Conservation (phyloP, 768 basidiomycete species). For the Russula olivacea region DNA sequence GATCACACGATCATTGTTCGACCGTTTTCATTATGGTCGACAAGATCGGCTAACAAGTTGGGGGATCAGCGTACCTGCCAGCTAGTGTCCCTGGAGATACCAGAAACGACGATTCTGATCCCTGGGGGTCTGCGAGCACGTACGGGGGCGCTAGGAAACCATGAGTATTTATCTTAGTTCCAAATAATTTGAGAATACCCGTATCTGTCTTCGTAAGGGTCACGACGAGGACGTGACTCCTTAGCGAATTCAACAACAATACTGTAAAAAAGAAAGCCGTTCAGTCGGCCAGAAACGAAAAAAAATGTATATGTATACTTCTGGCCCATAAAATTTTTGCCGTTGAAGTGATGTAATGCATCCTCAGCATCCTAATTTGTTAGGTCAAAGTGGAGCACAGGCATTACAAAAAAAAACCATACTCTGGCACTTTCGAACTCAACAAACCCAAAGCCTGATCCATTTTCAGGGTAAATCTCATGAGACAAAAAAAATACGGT, state of each 20-base stretch:
- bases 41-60: not conserved
- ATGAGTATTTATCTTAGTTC: conserved; percentile 9
- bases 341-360: conserved; percentile 80
- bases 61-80: conserved; percentile 83
- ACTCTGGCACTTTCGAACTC: conserved; percentile 89
- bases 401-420: conserved; percentile 19
- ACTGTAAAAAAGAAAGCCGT: conserved; percentile 37
- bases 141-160: conserved; percentile 37
- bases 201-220: conserved; percentile 61
- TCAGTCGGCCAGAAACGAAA: not conserved
- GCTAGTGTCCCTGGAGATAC: conserved; percentile 90
- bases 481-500: not conserved
- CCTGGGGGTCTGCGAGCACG: conserved; percentile 75
- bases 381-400: conserved; percentile 10
- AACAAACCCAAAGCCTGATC: conserved; percentile 86
- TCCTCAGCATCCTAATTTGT: conserved; percentile 83
- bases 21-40: not conserved
- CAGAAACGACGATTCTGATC: conserved; percentile 77
- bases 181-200: conserved; percentile 7
- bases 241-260: conserved; percentile 97
- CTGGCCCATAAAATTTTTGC: conserved; percentile 83
- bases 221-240: conserved; percentile 81
- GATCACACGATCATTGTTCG: not conserved
- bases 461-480: conserved; percentile 1
- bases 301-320: conserved; percentile 45